These are phyloP conservation scores for Picochlorum sp. DNA, from an alignment of 139 green algal genomes.

Conservation along the genomic window DNA sequence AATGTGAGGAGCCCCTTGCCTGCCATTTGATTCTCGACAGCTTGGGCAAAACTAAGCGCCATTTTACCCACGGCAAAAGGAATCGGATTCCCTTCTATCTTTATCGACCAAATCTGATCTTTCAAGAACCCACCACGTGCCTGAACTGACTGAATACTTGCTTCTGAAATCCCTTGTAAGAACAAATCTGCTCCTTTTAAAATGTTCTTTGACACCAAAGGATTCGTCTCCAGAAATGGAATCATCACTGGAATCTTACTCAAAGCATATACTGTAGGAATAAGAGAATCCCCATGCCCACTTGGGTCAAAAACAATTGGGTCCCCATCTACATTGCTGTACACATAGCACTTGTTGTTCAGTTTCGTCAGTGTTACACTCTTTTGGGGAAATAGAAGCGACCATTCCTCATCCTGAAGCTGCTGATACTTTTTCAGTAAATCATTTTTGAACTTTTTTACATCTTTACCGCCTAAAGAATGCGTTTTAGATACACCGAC, in stretches of 20 bases:
- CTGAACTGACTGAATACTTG: neutral
- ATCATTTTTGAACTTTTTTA: conserved; percentile 20
- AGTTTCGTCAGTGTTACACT: conserved; percentile 16
- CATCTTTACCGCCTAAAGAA: conserved; percentile 26
- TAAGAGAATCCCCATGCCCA: conserved; percentile 14
- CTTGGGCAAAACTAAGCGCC: conserved; percentile 19
- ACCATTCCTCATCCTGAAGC: conserved; percentile 15
- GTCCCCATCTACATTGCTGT: conserved; percentile 14
- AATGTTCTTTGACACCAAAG: conserved; percentile 10
- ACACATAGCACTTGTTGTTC: conserved; percentile 18
- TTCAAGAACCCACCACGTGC: conserved; percentile 21
- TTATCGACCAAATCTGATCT: conserved; percentile 15
- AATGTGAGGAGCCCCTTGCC: conserved; percentile 19
- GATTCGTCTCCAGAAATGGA: conserved; percentile 14
- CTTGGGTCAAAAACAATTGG: conserved; percentile 34
- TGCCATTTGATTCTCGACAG: conserved; percentile 18
- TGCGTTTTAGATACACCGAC: conserved; percentile 13
- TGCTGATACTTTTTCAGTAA: conserved; percentile 10
- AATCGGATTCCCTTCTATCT: conserved; percentile 22
- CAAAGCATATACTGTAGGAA: conserved; percentile 33
- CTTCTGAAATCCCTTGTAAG: conserved; percentile 19
- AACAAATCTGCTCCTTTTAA: conserved; percentile 30
- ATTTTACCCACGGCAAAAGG: conserved; percentile 30
- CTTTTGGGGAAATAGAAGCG: conserved; percentile 20
- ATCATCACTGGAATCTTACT: conserved; percentile 15